These are phyloP conservation scores for Vishniacozyma victoriae DNA, from an alignment of 768 basidiomycete species.

Conservation along the genomic window DNA sequence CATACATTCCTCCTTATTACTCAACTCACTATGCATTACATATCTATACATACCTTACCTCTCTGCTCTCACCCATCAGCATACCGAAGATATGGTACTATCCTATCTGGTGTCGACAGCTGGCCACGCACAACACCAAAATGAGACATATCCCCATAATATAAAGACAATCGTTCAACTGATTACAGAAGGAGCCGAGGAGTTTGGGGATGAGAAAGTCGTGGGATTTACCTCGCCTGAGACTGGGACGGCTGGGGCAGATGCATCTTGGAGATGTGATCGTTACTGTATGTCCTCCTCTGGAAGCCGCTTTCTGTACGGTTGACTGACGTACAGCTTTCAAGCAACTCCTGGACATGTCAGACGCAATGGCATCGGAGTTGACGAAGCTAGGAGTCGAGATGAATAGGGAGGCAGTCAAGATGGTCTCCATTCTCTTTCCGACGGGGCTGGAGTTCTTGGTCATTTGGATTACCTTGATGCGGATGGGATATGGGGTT, in stretches of 20 bases:
- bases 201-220: conserved; percentile 32
- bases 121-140: conserved; percentile 38
- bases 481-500: conserved; percentile 38
- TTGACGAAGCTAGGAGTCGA: conserved; percentile 4
- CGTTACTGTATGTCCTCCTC: conserved; percentile 29
- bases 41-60: no score
- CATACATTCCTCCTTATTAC: no score
- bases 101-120: conserved; percentile 43
- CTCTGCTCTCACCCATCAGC: no score
- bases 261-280: conserved; percentile 26
- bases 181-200: conserved; percentile 31
- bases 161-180: conserved; percentile 31
- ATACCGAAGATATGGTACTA: no score
- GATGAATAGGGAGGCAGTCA: background rate
- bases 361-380: conserved; percentile 1
- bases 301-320: background rate
- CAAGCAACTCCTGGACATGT: conserved; percentile 19
- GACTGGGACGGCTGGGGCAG: background rate
- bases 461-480: conserved; percentile 37
- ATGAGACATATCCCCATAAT: conserved; percentile 32
- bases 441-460: conserved; percentile 40
- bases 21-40: no score
- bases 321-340: conserved; percentile 13
- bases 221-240: conserved; percentile 27
- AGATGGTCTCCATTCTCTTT: conserved; percentile 30